Evolutionary conservation across 2,329 filamentous ascomycete genomes (phyloP), one percentile per base, ranked within the genome.

Genomic region (Chaetomium globosum): DNA sequence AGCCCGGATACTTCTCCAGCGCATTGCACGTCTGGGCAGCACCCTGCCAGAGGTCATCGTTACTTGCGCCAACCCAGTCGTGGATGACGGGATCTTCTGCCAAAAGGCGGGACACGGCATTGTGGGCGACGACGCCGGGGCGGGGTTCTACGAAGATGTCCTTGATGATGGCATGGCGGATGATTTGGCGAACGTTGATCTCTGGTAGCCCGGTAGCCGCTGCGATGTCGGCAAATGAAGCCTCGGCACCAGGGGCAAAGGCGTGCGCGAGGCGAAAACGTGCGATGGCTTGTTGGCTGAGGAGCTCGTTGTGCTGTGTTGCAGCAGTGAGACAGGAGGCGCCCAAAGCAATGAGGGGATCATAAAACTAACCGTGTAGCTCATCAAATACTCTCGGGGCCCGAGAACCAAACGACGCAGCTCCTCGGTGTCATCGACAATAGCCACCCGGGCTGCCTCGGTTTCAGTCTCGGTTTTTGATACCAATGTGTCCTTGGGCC

Each of bases 151-250:
- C 26, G 9, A 26, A 52, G 23, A 52, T 52, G 23, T 52, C 49
- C 49, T 52, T 52, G 49, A 52, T 6, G 10, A 52, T 52, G 23
- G 49, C 49, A 28, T 52, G 49, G 12, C 49, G 49, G 49, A 52
- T 52, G 49, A 52, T 52, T 21, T 52, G 49, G 49, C 49, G 49
- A 23, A 52, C 49, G 8, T 52, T 52, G 49, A 52, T 26, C 23
- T 52, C 49, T 7, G 49, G 49, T 23, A 52, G 21, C 49, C 49
- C 26, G 9, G 49, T 52, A 23, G 49, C 21, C 21, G 49, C 49
- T 12, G 49, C 49, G 3, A 52, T 52, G 23, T 52, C 49, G 4
- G 23, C 49, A 52, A 52, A 52, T 4, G 49, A 52, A 12, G 49
- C 23, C 49, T 52, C 49, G 4, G 23, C 26, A 12, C 49, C 23